Conservation (phyloP, 257 asterid species). For the Mitragyna speciosa region DNA sequence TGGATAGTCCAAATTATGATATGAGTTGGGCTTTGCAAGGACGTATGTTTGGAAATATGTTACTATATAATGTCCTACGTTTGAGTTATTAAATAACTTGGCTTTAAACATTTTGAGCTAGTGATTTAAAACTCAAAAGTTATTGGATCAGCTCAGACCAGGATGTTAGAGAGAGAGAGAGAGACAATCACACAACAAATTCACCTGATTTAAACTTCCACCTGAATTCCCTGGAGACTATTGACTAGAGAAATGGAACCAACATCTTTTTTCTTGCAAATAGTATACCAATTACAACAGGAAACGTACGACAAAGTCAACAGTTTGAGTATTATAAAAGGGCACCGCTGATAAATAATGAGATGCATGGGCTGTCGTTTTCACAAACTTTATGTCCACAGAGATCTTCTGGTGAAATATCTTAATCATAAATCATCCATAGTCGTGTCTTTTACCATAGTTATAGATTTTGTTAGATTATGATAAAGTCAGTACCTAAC, state of each 20-base stretch:
- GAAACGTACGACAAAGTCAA: not conserved
- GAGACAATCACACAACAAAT: not conserved
- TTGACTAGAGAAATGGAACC: not conserved
- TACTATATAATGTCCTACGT: too few relatives aligned
- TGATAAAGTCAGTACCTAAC: conserved; percentile 23
- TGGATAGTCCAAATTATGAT: too few relatives aligned
- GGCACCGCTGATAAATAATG: too few relatives aligned
- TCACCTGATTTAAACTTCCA: not conserved
- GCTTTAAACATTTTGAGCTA: too few relatives aligned
- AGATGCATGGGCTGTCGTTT: conserved; percentile 8
- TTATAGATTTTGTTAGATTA: not conserved
- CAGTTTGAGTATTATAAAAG: too few relatives aligned
- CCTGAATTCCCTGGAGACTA: not conserved
- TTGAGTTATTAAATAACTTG: too few relatives aligned
- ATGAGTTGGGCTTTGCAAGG: too few relatives aligned
- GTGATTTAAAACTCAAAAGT: too few relatives aligned
- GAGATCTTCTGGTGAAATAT: conserved; percentile 15
- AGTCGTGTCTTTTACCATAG: not conserved
- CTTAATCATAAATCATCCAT: conserved; percentile 7
- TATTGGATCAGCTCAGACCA: too few relatives aligned
- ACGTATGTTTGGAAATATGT: too few relatives aligned
- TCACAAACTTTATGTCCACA: conserved; percentile 14
- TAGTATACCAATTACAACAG: not conserved
- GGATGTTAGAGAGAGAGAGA: too few relatives aligned
- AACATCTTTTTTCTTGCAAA: not conserved